Percentiles rank a stretch among this genome's conserved stretches.
phyloP scores from a whole-genome alignment of 129 eudicot genomes.

The Artemisia tridentata region DNA sequence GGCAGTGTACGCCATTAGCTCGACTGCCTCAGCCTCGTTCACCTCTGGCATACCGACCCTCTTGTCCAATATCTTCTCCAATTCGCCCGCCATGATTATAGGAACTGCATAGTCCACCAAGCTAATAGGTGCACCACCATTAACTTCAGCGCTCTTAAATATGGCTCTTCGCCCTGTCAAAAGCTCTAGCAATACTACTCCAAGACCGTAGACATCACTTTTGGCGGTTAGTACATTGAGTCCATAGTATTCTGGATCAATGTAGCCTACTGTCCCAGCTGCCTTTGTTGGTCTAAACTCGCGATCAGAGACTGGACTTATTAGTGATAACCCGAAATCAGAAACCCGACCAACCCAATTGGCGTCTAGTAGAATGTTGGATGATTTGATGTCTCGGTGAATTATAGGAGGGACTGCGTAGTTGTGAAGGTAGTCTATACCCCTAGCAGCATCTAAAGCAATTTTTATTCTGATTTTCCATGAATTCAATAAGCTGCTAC shows the following conservation, averaged over 20 bases:
- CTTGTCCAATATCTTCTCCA: constrained; percentile 47
- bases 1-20: constrained; percentile 55
- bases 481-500: constrained; percentile 35
- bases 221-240: constrained; percentile 48
- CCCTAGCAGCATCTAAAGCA: constrained; percentile 59
- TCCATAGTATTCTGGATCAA: constrained; percentile 61
- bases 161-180: constrained; percentile 51
- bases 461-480: constrained; percentile 56
- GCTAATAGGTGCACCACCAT: constrained; percentile 38
- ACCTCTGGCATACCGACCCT: constrained; percentile 43
- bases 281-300: constrained; percentile 42
- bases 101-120: constrained; percentile 57
- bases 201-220: constrained; percentile 62
- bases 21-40: constrained; percentile 54
- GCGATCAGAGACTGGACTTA: constrained; percentile 40
- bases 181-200: constrained; percentile 55
- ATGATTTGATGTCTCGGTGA: constrained; percentile 58
- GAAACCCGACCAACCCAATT: constrained; percentile 55
- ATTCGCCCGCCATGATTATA: constrained; percentile 39
- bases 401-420: constrained; percentile 65
- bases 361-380: constrained; percentile 50
- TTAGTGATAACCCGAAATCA: constrained; percentile 56
- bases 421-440: constrained; percentile 58
- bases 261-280: constrained; percentile 59
- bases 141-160: constrained; percentile 39